Percentiles rank a stretch among this genome's conserved stretches.
These are phyloP conservation scores for Paramyrothecium sp. DNA, from an alignment of 2,329 filamentous ascomycete species.

Conservation along the genomic window DNA sequence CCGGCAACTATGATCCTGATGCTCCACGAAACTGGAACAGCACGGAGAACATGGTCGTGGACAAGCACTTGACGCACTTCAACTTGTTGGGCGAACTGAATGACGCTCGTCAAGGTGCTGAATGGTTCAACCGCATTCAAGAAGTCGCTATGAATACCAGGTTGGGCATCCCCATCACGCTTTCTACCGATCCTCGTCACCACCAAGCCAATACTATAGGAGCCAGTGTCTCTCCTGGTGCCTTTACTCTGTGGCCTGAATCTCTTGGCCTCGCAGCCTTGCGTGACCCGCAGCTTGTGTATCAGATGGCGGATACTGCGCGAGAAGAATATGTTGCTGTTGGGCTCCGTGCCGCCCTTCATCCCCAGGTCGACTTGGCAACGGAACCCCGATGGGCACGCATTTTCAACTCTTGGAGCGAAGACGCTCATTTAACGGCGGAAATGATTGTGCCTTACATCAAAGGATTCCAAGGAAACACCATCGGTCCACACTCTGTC, in stretches of 20 bases:
- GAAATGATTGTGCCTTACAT: conserved; percentile 41
- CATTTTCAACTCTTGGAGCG: conserved; percentile 43
- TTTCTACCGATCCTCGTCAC: conserved; percentile 47
- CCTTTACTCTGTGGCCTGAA: conserved; percentile 51
- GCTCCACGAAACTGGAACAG: conserved; percentile 3
- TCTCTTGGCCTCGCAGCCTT: conserved; percentile 48
- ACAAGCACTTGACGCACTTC: conserved; percentile 37
- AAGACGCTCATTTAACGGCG: conserved; percentile 41
- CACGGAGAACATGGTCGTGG: conserved; percentile 11
- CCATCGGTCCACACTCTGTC: conserved; percentile 41
- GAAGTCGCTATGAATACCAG: conserved; percentile 37
- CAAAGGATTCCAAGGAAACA: conserved; percentile 43
- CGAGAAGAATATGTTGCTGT: conserved; percentile 43
- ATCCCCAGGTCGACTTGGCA: conserved; percentile 49
- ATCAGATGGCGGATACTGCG: conserved; percentile 46
- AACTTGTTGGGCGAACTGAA: conserved; percentile 42
- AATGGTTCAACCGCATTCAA: conserved; percentile 41
- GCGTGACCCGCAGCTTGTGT: conserved; percentile 38
- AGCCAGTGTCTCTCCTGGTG: conserved; percentile 38
- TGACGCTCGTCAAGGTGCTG: conserved; percentile 26
- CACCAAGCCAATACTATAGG: conserved; percentile 41
- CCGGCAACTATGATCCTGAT: background rate
- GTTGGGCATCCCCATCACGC: conserved; percentile 46
- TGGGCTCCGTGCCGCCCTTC: conserved; percentile 43
- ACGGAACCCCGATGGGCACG: conserved; percentile 52